phyloP scores from a whole-genome alignment of 1,284 basidiomycete species.

The Rhodofomes roseus region DNA sequence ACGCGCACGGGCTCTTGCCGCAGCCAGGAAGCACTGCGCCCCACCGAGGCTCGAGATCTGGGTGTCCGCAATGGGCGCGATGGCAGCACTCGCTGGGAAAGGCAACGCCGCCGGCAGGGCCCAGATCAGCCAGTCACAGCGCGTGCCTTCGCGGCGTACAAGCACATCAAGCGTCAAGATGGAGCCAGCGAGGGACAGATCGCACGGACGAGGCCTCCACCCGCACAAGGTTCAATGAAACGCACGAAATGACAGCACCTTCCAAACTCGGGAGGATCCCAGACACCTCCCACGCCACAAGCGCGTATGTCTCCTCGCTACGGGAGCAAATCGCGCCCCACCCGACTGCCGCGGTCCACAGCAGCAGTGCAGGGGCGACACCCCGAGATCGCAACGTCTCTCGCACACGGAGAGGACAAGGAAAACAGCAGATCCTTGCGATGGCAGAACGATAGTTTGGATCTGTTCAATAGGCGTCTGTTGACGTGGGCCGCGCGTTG shows the following conservation, averaged over 20 bases:
- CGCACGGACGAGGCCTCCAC: background rate
- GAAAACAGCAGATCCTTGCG: background rate
- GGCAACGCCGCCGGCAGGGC: background rate
- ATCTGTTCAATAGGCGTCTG: background rate
- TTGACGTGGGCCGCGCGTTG: background rate
- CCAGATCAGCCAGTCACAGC: background rate
- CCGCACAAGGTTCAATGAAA: slow-evolving; percentile 1
- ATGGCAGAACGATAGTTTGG: no score
- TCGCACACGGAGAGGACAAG: background rate
- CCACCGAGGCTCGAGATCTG: background rate
- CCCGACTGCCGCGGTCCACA: background rate
- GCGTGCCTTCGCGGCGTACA: background rate
- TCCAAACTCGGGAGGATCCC: background rate
- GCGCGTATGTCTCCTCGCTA: background rate
- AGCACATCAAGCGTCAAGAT: background rate
- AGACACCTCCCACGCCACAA: slow-evolving; percentile 6
- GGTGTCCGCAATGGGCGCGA: background rate
- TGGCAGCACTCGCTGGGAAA: background rate
- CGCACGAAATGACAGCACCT: slow-evolving; percentile 3
- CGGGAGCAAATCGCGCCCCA: background rate
- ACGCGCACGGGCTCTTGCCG: background rate
- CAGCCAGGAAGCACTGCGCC: background rate
- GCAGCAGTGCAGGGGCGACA: background rate
- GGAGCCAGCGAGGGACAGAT: background rate
- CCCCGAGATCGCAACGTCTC: background rate